Evolutionary conservation across 2,329 filamentous ascomycete species (phyloP).

Genomic region (Bipolaris gigantea): DNA sequence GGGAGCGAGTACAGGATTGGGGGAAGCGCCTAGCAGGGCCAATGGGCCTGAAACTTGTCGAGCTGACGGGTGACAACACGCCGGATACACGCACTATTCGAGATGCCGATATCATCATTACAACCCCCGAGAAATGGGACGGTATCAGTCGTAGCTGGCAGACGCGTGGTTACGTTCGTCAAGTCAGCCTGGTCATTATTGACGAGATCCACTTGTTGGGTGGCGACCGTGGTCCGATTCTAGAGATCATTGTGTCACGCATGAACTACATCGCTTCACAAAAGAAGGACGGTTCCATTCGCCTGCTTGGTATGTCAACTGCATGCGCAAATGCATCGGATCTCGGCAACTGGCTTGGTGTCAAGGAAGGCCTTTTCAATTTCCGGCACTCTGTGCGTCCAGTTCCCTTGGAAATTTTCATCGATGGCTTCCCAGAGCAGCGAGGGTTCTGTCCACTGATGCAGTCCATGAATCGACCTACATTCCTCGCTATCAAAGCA

Average conservation of each 20-base stretch:
- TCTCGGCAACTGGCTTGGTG: conserved; percentile 93
- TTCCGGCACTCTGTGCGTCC: conserved; percentile 96
- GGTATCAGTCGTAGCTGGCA: conserved; percentile 99
- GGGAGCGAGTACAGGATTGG: conserved; percentile 97
- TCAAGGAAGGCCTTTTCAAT: conserved; percentile 94
- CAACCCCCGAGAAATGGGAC: conserved; percentile 99
- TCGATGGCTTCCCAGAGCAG: conserved; percentile 94
- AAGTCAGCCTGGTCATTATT: conserved; percentile 95
- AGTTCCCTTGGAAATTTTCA: conserved; percentile 93
- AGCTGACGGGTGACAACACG: conserved; percentile 96
- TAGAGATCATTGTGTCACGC: conserved; percentile 88
- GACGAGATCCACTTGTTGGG: conserved; percentile 98
- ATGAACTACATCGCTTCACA: conserved; percentile 99
- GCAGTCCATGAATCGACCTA: conserved; percentile 98
- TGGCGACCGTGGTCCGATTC: conserved; percentile 92
- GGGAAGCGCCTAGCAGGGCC: conserved; percentile 75
- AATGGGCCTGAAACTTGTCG: conserved; percentile 86
- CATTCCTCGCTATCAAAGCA: conserved; percentile 92
- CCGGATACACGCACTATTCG: conserved; percentile 94
- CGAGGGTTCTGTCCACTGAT: conserved; percentile 95
- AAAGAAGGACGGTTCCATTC: conserved; percentile 79
- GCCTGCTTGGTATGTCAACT: conserved; percentile 97
- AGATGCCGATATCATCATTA: conserved; percentile 96
- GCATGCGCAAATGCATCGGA: conserved; percentile 95
- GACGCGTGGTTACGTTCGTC: conserved; percentile 90